phyloP scores from a whole-genome alignment of 2,329 filamentous ascomycete genomes.

The Hortaea sp. region DNA sequence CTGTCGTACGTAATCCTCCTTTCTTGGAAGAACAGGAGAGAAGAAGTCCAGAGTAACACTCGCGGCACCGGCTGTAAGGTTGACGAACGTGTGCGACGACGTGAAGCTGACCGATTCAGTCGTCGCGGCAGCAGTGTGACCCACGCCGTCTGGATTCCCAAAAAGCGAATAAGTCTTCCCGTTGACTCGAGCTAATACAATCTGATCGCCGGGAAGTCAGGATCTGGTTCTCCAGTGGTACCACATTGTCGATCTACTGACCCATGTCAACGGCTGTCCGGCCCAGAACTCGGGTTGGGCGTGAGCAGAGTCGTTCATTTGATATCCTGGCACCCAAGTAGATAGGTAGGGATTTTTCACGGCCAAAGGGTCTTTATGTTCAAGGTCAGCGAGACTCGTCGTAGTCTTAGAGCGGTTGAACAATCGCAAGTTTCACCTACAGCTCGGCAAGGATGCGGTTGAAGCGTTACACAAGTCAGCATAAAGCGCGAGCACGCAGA shows the following conservation, averaged over 20 bases:
- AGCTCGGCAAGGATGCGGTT: conserved; percentile 1
- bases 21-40: conserved; percentile 23
- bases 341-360: conserved; percentile 25
- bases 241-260: background rate
- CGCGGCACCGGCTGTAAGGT: conserved; percentile 16
- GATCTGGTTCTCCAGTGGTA: too few relatives aligned
- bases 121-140: conserved; percentile 10
- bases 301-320: conserved; percentile 15
- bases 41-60: conserved; percentile 27
- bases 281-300: conserved; percentile 25
- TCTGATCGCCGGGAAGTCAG: background rate
- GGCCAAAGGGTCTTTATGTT: conserved; percentile 14
- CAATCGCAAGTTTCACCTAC: background rate
- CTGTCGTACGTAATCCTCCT: conserved; percentile 24
- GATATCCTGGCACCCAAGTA: conserved; percentile 25
- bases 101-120: conserved; percentile 20
- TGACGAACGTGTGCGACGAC: conserved; percentile 23
- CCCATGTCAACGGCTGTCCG: conserved; percentile 25
- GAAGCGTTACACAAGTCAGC: background rate
- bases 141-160: conserved; percentile 15
- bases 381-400: background rate
- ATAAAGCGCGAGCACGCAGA: background rate
- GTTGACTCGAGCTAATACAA: conserved; percentile 23
- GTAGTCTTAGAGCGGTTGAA: background rate
- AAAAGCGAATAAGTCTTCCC: conserved; percentile 23